Conservation (phyloP, 2,329 filamentous ascomycete genomes). For the Grosmannia serpens region DNA sequence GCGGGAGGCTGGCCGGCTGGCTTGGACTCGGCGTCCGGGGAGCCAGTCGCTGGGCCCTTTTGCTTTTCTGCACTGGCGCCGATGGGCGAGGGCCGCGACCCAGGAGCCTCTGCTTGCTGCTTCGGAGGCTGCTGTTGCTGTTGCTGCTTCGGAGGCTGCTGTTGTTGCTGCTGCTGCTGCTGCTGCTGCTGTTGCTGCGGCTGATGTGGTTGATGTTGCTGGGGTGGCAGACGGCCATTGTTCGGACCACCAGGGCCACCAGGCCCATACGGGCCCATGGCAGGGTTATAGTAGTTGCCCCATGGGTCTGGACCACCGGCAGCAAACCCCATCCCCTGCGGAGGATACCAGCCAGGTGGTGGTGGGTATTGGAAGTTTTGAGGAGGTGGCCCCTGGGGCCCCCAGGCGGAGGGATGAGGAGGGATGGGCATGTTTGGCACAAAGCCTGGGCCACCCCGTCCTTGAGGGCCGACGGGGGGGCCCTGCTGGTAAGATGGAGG, state of each 20-base stretch:
- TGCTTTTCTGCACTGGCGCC: constrained; percentile 36
- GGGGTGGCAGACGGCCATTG: constrained; percentile 13
- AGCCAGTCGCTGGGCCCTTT: constrained; percentile 18
- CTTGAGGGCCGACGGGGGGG: not conserved
- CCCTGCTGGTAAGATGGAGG: constrained; percentile 21
- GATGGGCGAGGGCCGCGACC: constrained; percentile 38
- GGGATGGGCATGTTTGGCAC: constrained; percentile 18
- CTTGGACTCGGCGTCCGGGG: constrained; percentile 44
- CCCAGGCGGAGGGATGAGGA: constrained; percentile 16
- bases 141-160: constrained; percentile 14
- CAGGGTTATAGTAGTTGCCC: constrained; percentile 47
- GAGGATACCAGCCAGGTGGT: constrained; percentile 68
- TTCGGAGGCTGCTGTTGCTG: constrained; percentile 9
- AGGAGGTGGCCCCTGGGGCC: constrained; percentile 15
- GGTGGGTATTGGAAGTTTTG: constrained; percentile 59
- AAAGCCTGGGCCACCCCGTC: constrained; percentile 18
- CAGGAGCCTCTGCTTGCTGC: constrained; percentile 12
- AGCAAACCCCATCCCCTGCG: constrained; percentile 58
- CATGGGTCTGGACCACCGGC: constrained; percentile 49
- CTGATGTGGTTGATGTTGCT: constrained; percentile 10
- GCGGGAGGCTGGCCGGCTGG: constrained; percentile 26
- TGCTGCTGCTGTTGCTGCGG: constrained; percentile 10
- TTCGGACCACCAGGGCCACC: constrained; percentile 18
- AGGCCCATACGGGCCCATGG: constrained; percentile 25
- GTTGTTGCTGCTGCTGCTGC: constrained; percentile 15